Evolutionary conservation across 768 basidiomycete genomes (phyloP).

Genomic region (Suillus brevipes): DNA sequence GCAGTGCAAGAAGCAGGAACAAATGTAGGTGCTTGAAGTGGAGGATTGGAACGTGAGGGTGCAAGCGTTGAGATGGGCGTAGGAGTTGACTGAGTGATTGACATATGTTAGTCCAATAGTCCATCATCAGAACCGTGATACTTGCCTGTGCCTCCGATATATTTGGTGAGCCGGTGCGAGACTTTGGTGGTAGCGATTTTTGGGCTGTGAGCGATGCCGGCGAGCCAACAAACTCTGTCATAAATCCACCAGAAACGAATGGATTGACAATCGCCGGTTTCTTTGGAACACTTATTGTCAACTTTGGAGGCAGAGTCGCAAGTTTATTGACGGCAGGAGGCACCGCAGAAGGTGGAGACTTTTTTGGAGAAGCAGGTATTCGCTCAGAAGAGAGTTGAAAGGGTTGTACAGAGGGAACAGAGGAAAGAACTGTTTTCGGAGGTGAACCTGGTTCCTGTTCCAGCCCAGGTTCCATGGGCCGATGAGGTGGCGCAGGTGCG

Average conservation of each 20-base stretch:
- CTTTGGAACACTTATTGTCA: conserved; percentile 12
- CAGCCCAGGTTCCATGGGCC: conserved; percentile 27
- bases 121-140: background rate
- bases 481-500: conserved; percentile 14
- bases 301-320: conserved; percentile 6
- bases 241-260: conserved; percentile 53
- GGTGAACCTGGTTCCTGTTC: conserved; percentile 5
- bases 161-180: conserved; percentile 7
- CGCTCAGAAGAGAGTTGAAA: conserved; percentile 15
- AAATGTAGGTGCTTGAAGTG: conserved; percentile 23
- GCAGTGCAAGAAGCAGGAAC: conserved; percentile 6
- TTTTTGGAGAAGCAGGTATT: conserved; percentile 8
- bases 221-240: conserved; percentile 43
- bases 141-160: conserved; percentile 9
- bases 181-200: conserved; percentile 16
- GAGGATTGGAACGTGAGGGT: background rate
- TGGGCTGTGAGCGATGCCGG: conserved; percentile 22
- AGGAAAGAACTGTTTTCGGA: conserved; percentile 13
- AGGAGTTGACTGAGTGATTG: conserved; percentile 4
- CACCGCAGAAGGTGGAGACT: conserved; percentile 8
- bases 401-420: background rate
- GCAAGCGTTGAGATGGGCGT: background rate
- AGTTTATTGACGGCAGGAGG: conserved; percentile 9
- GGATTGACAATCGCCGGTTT: conserved; percentile 36
- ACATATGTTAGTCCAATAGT: background rate